A percentile compares a stretch with the other conserved stretches of the same genome.
Conservation (phyloP, 2,329 filamentous ascomycete genomes). For the Colletotrichum simmondsii region DNA sequence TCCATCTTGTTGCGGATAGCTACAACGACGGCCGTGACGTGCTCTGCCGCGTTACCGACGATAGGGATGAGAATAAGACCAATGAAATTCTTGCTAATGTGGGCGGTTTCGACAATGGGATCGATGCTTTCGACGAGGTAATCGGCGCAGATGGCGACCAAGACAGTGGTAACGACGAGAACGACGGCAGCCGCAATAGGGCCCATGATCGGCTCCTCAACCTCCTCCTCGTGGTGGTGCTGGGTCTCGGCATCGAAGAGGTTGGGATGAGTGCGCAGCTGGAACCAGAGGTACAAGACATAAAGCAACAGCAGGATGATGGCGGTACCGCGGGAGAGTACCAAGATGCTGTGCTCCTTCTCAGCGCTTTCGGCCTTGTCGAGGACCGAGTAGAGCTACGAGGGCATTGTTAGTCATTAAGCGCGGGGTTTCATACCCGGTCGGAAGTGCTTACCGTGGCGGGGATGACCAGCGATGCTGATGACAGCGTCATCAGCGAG, state of each 20-base stretch:
- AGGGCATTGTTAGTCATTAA: not conserved
- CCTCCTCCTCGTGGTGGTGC: slow-evolving; percentile 43
- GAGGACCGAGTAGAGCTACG: slow-evolving; percentile 74
- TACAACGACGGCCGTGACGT: slow-evolving; percentile 84
- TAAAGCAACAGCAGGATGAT: slow-evolving; percentile 82
- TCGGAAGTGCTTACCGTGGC: slow-evolving; percentile 65
- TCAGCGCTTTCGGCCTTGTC: slow-evolving; percentile 53
- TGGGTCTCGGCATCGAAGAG: slow-evolving; percentile 72
- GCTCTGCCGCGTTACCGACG: slow-evolving; percentile 83
- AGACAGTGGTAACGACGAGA: slow-evolving; percentile 74
- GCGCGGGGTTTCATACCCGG: not conserved
- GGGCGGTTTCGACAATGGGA: slow-evolving; percentile 73
- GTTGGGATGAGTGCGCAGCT: slow-evolving; percentile 78
- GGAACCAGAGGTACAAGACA: slow-evolving; percentile 81
- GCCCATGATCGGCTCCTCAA: slow-evolving; percentile 64
- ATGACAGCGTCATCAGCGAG: slow-evolving; percentile 80
- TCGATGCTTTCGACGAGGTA: slow-evolving; percentile 83
- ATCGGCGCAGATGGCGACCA: slow-evolving; percentile 80
- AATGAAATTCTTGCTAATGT: slow-evolving; percentile 84
- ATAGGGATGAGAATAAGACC: slow-evolving; percentile 83
- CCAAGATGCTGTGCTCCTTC: slow-evolving; percentile 68
- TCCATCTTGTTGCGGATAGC: slow-evolving; percentile 83
- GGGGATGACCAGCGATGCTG: slow-evolving; percentile 82
- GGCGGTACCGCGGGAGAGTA: slow-evolving; percentile 80
- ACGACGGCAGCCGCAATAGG: slow-evolving; percentile 73